Base-by-base conservation (phyloP, 495 filamentous ascomycete species). In the Aspergillus sparsus region DNA sequence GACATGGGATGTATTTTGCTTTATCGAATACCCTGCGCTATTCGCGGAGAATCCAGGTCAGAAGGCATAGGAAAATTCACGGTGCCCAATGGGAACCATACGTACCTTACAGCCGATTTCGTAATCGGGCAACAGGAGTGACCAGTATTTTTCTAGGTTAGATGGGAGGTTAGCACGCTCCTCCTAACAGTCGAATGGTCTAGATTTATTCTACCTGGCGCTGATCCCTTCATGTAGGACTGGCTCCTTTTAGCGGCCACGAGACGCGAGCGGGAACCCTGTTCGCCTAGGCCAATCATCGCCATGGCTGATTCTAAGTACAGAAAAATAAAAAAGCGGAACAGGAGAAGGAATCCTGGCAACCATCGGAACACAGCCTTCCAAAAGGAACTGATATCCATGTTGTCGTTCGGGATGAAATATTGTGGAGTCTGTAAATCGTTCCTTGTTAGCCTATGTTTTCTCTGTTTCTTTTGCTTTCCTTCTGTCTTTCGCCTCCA, bases 391-490 rank as follows among this genome's bases (percentile, higher is more conserved):
- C 12, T 51, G 49, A 51, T 51, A 12, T 51, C 49, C 42, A 21
- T 12, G 32, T 57, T 57, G 55, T 51, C 37, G 59, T 12, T 78
- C 70, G 76, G 74, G 66, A 18, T 66, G 62, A 18, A 68, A 58
- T 61, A 57, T 78, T 42, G 66, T 79, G 15, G 78, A 62, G 7
- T 75, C 79, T 58, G 54, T 77, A 18, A 68, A 71, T 78, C 58
- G 50, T 55, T 32, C 44, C 16, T 47, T 18, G 15, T 15, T 8
- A 10, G n/a, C 47, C 13, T 50, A 6, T 32, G 13, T 50, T 27
- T 32, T 16, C 8, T 7, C 2, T 3, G 13, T 50, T 32, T 50
- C 10, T 3, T 73, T 73, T 57, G 65, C 68, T 0, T 72, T 77
- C 35, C 35, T 36, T 53, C 74, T 27, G 21, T 27, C 21, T 27